phyloP scores from a whole-genome alignment of 805 yeast species.

The Saccharomycopsis vini region DNA sequence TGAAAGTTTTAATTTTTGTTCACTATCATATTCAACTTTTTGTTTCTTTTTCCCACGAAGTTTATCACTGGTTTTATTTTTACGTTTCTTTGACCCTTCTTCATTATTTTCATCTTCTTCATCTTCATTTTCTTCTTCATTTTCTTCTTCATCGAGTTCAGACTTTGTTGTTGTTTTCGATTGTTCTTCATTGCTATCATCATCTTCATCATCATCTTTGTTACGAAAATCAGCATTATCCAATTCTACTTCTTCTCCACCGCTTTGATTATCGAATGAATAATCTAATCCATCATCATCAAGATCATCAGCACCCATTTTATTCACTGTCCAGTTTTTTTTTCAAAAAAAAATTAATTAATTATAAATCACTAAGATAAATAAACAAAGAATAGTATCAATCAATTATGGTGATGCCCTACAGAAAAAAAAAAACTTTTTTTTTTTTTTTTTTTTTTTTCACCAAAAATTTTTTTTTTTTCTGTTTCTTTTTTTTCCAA shows the following conservation, averaged over 20 bases:
- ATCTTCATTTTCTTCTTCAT: constrained; percentile 19
- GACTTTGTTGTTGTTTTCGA: background rate
- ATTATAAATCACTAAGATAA: background rate
- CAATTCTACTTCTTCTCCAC: too few species aligned
- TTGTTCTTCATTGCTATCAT: constrained; percentile 7
- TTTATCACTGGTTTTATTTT: constrained; percentile 30
- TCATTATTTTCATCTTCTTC: constrained; percentile 13
- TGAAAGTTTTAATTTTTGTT: constrained; percentile 49
- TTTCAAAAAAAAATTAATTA: too few species aligned
- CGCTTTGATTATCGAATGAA: constrained; percentile 32
- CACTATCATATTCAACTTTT: constrained; percentile 57
- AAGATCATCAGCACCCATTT: constrained; percentile 44
- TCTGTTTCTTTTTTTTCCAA: too few species aligned
- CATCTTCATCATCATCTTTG: constrained; percentile 25
- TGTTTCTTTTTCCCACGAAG: constrained; percentile 55
- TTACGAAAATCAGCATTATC: too few species aligned
- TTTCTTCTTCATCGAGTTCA: constrained; percentile 22
- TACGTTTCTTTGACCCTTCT: constrained; percentile 20
- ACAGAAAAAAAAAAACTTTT: too few species aligned
- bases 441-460: too few species aligned
- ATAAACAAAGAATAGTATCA: background rate
- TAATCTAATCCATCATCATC: constrained; percentile 75
- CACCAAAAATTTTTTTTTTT: too few species aligned
- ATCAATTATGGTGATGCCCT: too few species aligned
- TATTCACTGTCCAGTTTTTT: too few species aligned